Base-by-base conservation (phyloP, 1,284 basidiomycete species). In the Leccinum variabile region DNA sequence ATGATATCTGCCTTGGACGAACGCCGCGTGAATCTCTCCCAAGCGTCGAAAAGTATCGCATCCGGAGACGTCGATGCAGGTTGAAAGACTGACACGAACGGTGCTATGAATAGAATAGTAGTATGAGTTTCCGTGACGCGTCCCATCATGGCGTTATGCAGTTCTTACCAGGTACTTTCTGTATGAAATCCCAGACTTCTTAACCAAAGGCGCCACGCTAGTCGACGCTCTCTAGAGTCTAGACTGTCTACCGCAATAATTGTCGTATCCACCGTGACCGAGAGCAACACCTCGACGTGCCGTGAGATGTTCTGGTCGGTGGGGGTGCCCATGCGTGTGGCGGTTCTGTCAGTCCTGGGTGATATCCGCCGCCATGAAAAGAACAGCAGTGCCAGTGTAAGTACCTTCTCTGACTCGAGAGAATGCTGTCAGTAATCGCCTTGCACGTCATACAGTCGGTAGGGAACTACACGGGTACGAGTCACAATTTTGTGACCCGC, bases 31-130 rank as follows among this genome's bases (percentile, higher is more conserved):
- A 97, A 98, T 70, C 90, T 91, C 68, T 95, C 92, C 81, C 93
- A 91, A 25, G 96, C 95, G 67, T 98, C 94, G 68, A 90, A 95
- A 2, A 99, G 80, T 55, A 97, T 93, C 0, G 97, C 96, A 1
- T 95, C 88, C 1, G 95, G 91, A 13, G 95, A 91, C 0, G 91
- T 92, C 6, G 96, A 98, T 8, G 96, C 96, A 9, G 97, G 97
- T 32, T 88, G 84, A 75, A 98, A 97, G 49, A 95, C 88, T 3
- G 91, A 91, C 30, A 92, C 77, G 0, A 88, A 88, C 0, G 92
- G 87, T 49, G 83, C 91, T 92, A 70, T 10, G n/a, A 13, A 46
- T 13, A 46, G 10, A n/a, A 46, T 0, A 6, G 25, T 5, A 18
- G 6, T 66, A 28, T 28, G 54, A 67, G 67, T 53, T 39, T 50